Conservation (phyloP, 2,329 filamentous ascomycete species). For the Phaeosphaeriaceae sp. region DNA sequence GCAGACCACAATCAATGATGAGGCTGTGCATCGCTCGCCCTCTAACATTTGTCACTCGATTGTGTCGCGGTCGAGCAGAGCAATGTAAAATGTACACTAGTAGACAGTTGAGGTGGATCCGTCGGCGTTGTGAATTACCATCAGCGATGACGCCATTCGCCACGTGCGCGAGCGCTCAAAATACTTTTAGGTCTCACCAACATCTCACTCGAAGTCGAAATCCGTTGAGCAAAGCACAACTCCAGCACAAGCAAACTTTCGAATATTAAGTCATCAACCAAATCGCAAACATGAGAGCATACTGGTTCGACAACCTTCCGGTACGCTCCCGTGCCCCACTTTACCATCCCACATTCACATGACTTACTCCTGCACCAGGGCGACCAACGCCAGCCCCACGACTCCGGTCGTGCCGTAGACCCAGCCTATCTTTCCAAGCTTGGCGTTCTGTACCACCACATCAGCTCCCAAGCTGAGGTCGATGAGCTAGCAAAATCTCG, state of each 20-base stretch:
- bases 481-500: slow-evolving; percentile 76
- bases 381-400: slow-evolving; percentile 90
- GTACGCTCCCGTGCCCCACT: slow-evolving; percentile 48
- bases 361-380: slow-evolving; percentile 63
- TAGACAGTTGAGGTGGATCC: background rate
- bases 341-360: slow-evolving; percentile 8
- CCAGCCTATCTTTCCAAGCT: slow-evolving; percentile 72
- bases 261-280: background rate
- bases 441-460: slow-evolving; percentile 80
- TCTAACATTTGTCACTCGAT: background rate
- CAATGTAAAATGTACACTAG: background rate
- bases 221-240: background rate
- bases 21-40: background rate
- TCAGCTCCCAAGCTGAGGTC: slow-evolving; percentile 68
- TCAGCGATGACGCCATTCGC: slow-evolving; percentile 29
- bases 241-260: background rate
- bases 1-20: background rate
- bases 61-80: background rate
- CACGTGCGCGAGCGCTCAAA: slow-evolving; percentile 29
- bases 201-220: slow-evolving; percentile 6
- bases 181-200: slow-evolving; percentile 20
- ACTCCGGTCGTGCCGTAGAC: slow-evolving; percentile 76
- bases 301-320: slow-evolving; percentile 72
- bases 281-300: slow-evolving; percentile 66
- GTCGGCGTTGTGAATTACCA: background rate